Evolutionary conservation across 2,329 filamentous ascomycete species (phyloP), one percentile per base, ranked within the genome.

Genomic region (Colletotrichum eleusines): DNA sequence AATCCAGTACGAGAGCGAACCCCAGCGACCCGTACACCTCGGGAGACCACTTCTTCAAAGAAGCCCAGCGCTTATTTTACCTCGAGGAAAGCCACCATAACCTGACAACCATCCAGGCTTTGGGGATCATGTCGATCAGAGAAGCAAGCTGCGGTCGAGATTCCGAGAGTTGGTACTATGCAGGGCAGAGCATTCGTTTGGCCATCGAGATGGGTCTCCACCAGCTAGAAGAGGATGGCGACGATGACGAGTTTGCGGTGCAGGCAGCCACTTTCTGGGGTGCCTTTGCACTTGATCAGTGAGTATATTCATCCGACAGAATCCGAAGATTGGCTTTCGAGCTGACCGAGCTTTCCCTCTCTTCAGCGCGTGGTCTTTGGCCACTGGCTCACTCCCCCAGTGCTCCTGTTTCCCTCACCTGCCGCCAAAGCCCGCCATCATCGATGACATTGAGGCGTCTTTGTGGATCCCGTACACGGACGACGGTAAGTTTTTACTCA

Each of bases 41-140:
- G 0, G 92, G 92, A 5, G 90, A 94, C 72, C 88, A 92, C 76
- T 94, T 94, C 80, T 94, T 93, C 78, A 88, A 88, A 63, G 92
- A 94, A 77, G 87, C 89, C 9, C 85, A 87, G 71, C 84, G 89
- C 12, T 82, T 94, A 0, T 84, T 93, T 38, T 82, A 87, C 66
- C 81, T 87, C 65, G 86, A 90, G 73, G 78, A 81, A 2, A 82
- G 92, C 70, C 87, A 89, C 63, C 88, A 92, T 72, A 87, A 79
- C 8, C 80, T 94, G 38, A 92, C 91, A 2, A 93, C 90, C 5
- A 90, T 93, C 54, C 92, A 94, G 80, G 92, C 92, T 1, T 81
- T 94, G 23, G 91, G 91, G 7, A 88, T 94, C 75, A 92, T 95
- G 91, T 91, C 90, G 7, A 89, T 94, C 73, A 84, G 92, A 51